Conservation (phyloP, 495 filamentous ascomycete genomes). For the Talaromyces thailandensis region DNA sequence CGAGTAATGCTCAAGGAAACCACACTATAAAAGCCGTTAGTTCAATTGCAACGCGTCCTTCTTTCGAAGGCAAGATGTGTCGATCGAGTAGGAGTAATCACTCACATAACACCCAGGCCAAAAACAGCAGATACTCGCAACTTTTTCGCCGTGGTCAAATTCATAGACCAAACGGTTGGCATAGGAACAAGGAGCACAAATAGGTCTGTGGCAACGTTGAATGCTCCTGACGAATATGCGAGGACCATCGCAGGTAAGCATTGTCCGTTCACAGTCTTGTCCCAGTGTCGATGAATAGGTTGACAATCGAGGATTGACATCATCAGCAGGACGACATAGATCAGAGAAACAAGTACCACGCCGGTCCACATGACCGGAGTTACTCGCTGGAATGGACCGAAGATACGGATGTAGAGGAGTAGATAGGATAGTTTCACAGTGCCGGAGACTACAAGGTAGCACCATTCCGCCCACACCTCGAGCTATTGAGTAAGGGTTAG, state of each 20-base stretch:
- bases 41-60: neutral
- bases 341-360: neutral
- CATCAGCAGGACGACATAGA: neutral
- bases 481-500: neutral
- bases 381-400: neutral
- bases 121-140: neutral
- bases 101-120: neutral
- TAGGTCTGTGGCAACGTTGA: neutral
- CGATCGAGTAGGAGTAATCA: neutral
- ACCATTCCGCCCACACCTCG: conserved; percentile 1
- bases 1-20: neutral
- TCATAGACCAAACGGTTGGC: neutral
- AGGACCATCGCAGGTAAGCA: neutral
- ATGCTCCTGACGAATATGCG: neutral
- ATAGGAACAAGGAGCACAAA: neutral
- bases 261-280: neutral
- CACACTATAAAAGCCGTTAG: neutral
- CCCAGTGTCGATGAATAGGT: neutral
- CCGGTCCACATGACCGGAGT: neutral
- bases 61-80: neutral
- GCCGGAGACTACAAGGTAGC: neutral
- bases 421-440: conserved; percentile 2
- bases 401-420: neutral
- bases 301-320: conserved; percentile 1
- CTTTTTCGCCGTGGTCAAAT: neutral